Conservation (phyloP, 1,284 basidiomycete species). For the Melanopsichium pennsylvanicum region DNA sequence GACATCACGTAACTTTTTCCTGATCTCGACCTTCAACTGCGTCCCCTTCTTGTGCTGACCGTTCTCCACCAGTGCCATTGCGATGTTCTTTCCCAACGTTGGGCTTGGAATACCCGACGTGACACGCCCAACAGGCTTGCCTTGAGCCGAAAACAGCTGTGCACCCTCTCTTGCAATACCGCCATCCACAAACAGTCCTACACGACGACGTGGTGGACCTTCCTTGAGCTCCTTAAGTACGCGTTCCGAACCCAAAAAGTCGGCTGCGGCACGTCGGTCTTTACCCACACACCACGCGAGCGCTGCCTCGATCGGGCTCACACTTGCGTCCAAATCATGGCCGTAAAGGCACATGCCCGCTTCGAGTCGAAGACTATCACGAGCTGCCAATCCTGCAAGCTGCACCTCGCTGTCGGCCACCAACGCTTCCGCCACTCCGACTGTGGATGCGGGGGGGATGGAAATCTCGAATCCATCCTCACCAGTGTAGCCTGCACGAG, state of each 20-base stretch:
- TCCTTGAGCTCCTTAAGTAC: conserved; percentile 83
- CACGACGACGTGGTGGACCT: conserved; percentile 76
- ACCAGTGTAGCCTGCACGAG: conserved; percentile 96
- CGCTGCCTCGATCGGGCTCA: conserved; percentile 84
- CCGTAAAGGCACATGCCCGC: conserved; percentile 99
- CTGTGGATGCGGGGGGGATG: conserved; percentile 80
- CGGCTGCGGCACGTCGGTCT: conserved; percentile 74
- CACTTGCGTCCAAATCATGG: conserved; percentile 86
- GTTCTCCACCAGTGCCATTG: conserved; percentile 85
- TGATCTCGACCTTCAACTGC: conserved; percentile 78
- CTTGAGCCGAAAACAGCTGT: conserved; percentile 75
- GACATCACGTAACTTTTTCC: conserved; percentile 77
- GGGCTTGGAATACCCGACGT: conserved; percentile 97
- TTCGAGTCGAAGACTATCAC: conserved; percentile 91
- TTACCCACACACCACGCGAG: conserved; percentile 94
- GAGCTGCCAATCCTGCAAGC: conserved; percentile 87
- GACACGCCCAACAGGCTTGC: conserved; percentile 71
- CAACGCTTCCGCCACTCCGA: conserved; percentile 78
- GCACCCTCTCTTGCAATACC: conserved; percentile 89
- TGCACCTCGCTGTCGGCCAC: conserved; percentile 73
- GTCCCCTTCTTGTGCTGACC: conserved; percentile 93
- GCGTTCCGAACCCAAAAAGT: conserved; percentile 84
- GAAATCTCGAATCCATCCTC: conserved; percentile 99
- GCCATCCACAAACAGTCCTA: conserved; percentile 81
- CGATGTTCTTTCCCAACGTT: conserved; percentile 86